Evolutionary conservation across 139 green algal genomes (phyloP).

Genomic region (Chlorella sp.): DNA sequence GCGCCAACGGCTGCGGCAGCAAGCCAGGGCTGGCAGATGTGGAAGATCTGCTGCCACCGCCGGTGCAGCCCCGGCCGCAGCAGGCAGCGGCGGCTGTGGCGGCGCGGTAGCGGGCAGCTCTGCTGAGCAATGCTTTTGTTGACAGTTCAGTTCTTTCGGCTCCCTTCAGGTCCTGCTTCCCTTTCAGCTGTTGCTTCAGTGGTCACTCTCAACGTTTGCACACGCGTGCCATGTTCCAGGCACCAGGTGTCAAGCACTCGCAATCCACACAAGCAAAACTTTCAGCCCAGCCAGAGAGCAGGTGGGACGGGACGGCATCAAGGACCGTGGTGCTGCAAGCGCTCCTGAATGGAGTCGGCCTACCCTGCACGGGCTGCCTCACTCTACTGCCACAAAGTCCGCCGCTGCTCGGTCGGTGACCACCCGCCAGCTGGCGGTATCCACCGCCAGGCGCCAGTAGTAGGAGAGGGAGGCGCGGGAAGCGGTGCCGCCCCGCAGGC

Average conservation of each 20-base stretch:
- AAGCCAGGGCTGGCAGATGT: slow-evolving; percentile 6
- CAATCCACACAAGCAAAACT: background rate
- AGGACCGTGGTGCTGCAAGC: too few species aligned
- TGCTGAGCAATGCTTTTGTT: too few species aligned
- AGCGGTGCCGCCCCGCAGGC: slow-evolving; percentile 6
- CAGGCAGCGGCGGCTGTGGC: background rate
- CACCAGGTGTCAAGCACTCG: background rate
- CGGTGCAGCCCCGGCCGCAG: background rate
- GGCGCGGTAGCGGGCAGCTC: background rate
- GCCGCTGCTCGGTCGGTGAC: slow-evolving; percentile 7
- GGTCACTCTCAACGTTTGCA: too few species aligned
- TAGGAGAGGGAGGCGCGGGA: background rate
- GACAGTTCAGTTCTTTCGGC: background rate
- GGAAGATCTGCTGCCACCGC: slow-evolving; percentile 20
- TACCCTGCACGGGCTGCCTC: too few species aligned
- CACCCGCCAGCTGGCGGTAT: slow-evolving; percentile 13
- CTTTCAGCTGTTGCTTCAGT: background rate
- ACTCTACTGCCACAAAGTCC: slow-evolving; percentile 15
- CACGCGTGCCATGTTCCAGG: background rate
- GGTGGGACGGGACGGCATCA: too few species aligned
- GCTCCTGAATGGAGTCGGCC: too few species aligned
- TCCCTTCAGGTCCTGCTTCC: background rate
- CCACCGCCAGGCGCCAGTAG: slow-evolving; percentile 19
- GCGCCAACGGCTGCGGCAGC: background rate
- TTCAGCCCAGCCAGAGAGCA: background rate